Evolutionary conservation across 352 stramenopile genomes (phyloP), one percentile per base, ranked within the genome.

Genomic region (Phytopythium oedochilum): DNA sequence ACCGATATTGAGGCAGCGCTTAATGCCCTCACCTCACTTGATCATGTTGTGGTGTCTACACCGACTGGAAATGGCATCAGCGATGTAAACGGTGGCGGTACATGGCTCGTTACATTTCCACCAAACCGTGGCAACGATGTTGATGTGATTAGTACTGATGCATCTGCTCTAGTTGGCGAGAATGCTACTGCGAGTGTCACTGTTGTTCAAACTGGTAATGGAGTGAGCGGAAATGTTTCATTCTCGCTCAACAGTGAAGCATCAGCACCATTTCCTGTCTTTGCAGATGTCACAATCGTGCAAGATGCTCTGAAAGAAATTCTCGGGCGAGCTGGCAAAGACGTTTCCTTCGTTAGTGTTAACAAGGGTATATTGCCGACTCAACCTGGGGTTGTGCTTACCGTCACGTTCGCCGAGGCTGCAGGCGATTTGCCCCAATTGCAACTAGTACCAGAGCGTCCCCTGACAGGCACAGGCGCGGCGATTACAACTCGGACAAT

Each of bases 91-190:
- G 70, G 70, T 15, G 75, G 70, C 1, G 52, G 55, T 10, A 52
- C 66, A 0, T 88, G 80, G 73, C 50, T 69, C 0, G 46, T 88
- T 2, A 75, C 75, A 2, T 88, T 88, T 52, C 48, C 70, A 5
- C 60, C 53, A n/a, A 61, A 47, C 8, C 44, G 63, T 28, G 78
- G 66, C 0, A 48, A 77, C 29, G n/a, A 26, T 22, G 61, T 70
- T 15, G 9, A 45, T 0, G 20, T 72, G 14, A n/a, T 89, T 8
- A 18, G 53, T 4, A 46, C 35, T 1, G 60, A 78, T 26, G 20
- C 17, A 25, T 47, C 49, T 5, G 10, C 44, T 14, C 60, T 86
- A 11, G 26, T 36, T 52, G 73, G 73, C 4, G 59, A 75, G 26
- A 43, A 46, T 18, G 40, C 66, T 29, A 38, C 35, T 4, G 45